Evolutionary conservation across 2,329 filamentous ascomycete species (phyloP).

Genomic region (Chaetomiaceae sp.): DNA sequence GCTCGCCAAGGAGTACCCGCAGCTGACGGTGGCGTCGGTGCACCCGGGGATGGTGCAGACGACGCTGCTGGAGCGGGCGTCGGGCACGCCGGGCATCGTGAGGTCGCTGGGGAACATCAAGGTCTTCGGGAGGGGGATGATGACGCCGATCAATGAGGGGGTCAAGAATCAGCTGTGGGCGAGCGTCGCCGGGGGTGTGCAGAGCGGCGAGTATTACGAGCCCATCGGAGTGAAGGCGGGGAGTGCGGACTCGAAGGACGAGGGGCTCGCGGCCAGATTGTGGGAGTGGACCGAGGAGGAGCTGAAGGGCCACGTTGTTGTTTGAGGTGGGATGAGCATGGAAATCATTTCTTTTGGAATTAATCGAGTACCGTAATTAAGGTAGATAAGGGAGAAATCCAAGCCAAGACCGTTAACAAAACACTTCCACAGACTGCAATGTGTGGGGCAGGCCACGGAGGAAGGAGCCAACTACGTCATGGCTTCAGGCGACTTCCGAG

Average conservation of each 20-base stretch:
- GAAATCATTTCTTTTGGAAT: too few relatives aligned
- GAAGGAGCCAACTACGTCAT: too few relatives aligned
- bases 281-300: conserved; percentile 34
- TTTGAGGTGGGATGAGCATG: too few relatives aligned
- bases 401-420: too few relatives aligned
- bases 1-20: conserved; percentile 28
- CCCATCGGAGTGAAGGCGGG: conserved; percentile 30
- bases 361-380: too few relatives aligned
- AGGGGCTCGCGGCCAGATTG: conserved; percentile 24
- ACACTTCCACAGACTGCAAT: too few relatives aligned
- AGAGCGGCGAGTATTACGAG: conserved; percentile 32
- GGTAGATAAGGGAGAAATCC: too few relatives aligned
- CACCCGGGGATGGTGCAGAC: conserved; percentile 30
- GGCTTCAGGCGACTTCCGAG: too few relatives aligned
- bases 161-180: conserved; percentile 42
- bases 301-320: conserved; percentile 21
- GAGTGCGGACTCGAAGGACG: conserved; percentile 22
- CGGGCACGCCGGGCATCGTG: not conserved
- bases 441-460: too few relatives aligned
- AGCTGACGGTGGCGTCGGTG: conserved; percentile 25
- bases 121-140: not conserved
- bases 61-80: conserved; percentile 18
- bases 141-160: conserved; percentile 28
- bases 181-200: conserved; percentile 26
- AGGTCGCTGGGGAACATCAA: not conserved